These are phyloP conservation scores for Pythium aquatile DNA, from an alignment of 352 stramenopile species.

Conservation along the genomic window DNA sequence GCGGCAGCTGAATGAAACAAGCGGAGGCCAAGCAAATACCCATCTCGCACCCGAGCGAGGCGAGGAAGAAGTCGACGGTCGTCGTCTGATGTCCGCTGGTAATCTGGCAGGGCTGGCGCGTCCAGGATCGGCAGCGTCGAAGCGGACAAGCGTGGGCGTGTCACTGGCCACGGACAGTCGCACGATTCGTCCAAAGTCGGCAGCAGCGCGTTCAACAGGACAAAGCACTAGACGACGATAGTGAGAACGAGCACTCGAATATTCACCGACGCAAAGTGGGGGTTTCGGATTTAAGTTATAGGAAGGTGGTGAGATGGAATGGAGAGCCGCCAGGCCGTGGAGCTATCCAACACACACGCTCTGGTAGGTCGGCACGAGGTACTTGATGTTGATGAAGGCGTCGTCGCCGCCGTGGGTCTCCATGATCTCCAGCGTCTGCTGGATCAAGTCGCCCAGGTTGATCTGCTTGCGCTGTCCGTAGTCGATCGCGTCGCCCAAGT, in stretches of 20 bases:
- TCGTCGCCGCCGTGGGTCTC: constrained; percentile 95
- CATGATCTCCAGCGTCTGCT: constrained; percentile 96
- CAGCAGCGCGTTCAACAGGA: constrained; percentile 1
- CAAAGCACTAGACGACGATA: neutral
- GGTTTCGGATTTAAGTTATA: constrained; percentile 5
- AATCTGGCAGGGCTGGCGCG: neutral
- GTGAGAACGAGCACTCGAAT: neutral
- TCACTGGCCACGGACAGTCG: constrained; percentile 10
- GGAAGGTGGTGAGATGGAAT: neutral
- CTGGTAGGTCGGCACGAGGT: constrained; percentile 96
- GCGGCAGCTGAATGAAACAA: neutral
- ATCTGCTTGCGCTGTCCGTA: constrained; percentile 94
- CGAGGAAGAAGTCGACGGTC: neutral
- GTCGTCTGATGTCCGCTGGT: neutral
- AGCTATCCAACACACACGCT: constrained; percentile 80
- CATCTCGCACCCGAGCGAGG: neutral
- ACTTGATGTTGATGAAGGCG: constrained; percentile 99
- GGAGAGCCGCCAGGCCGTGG: neutral
- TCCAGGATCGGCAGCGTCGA: constrained; percentile 2
- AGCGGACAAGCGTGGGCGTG: neutral
- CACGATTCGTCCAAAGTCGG: constrained; percentile 32
- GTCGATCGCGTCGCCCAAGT: constrained; percentile 96
- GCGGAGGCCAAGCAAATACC: neutral
- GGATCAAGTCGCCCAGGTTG: constrained; percentile 95
- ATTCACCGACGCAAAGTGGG: neutral